These are phyloP conservation scores for Eremochloa ophiuroides DNA, from an alignment of 176 grass and related monocot genomes.

Conservation along the genomic window DNA sequence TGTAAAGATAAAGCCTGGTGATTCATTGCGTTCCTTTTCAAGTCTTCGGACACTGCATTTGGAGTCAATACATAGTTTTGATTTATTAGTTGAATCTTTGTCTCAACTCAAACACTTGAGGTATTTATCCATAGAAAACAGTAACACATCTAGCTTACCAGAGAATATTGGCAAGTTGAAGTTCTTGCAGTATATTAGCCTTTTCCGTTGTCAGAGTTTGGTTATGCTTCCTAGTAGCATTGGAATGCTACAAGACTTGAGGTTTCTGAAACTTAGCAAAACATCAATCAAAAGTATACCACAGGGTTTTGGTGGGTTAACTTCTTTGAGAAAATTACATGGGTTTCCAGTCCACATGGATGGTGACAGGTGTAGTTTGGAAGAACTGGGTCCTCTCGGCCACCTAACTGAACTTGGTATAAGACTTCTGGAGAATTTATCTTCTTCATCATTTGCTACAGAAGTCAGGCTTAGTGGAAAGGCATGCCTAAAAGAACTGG, in stretches of 20 bases:
- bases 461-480: background rate
- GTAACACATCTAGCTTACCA: background rate
- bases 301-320: background rate
- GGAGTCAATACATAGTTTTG: background rate
- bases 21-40: background rate
- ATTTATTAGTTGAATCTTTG: background rate
- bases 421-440: background rate
- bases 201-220: background rate
- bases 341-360: no score
- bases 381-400: background rate
- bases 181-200: conserved; percentile 16
- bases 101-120: conserved; percentile 26
- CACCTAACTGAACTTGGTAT: background rate
- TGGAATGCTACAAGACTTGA: background rate
- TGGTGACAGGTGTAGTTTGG: background rate
- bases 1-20: no score
- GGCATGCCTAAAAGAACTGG: background rate
- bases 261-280: background rate
- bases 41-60: background rate
- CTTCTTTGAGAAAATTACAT: background rate
- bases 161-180: conserved; percentile 2
- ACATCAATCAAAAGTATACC: background rate
- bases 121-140: no score
- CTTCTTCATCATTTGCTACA: background rate
- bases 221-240: background rate